Percentiles rank a stretch among this genome's conserved stretches.
Evolutionary conservation across 441 rosid species (phyloP).

Genomic region (Manihot esculenta): DNA sequence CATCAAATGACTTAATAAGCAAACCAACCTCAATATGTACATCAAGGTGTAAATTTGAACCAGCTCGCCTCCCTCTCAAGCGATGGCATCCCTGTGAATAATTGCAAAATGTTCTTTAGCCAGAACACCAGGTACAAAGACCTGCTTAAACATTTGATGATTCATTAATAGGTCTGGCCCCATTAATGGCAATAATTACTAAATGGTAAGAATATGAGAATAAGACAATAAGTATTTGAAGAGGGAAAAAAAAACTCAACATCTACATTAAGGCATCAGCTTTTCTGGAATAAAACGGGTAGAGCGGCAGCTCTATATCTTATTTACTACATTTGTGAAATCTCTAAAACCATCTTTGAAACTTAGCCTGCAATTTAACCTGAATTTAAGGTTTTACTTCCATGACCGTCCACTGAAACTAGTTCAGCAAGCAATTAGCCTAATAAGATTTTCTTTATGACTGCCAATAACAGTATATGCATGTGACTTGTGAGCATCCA

Average conservation of each 20-base stretch:
- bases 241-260: too few species aligned
- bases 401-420: background rate
- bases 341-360: background rate
- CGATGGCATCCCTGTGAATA: conserved; percentile 87
- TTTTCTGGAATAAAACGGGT: background rate
- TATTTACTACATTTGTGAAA: background rate
- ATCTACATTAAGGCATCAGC: background rate
- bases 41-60: conserved; percentile 84
- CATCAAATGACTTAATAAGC: conserved; percentile 3
- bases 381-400: background rate
- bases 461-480: too few species aligned
- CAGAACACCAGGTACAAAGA: conserved; percentile 11
- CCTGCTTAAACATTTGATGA: conserved; percentile 4
- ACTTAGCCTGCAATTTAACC: background rate
- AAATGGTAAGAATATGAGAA: background rate
- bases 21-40: conserved; percentile 86
- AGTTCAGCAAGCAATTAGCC: too few species aligned
- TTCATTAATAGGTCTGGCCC: background rate
- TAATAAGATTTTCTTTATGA: too few species aligned
- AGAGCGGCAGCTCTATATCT: background rate
- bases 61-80: conserved; percentile 95
- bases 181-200: background rate
- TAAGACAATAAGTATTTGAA: too few species aligned
- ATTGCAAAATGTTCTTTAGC: conserved; percentile 12
- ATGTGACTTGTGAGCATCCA: background rate